These are phyloP conservation scores for Leccinum variicolor DNA, from an alignment of 768 basidiomycete species.

Conservation along the genomic window DNA sequence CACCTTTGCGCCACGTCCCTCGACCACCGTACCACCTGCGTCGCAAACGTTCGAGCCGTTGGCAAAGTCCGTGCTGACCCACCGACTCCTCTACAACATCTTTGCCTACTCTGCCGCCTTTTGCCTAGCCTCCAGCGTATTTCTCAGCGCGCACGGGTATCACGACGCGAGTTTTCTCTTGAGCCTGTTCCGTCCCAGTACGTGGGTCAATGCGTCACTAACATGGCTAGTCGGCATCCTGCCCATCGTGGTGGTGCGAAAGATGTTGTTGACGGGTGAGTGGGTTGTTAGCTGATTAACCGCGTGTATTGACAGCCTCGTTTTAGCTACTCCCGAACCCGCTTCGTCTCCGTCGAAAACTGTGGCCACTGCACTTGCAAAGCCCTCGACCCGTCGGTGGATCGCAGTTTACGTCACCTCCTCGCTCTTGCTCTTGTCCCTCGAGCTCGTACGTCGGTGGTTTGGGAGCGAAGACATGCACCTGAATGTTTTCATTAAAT, in stretches of 20 bases:
- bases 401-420: constrained; percentile 47
- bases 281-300: constrained; percentile 1
- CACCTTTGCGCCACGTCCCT: constrained; percentile 37
- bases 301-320: not conserved
- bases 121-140: constrained; percentile 41
- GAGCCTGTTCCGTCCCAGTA: constrained; percentile 41
- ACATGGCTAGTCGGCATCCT: constrained; percentile 53
- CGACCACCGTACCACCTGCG: constrained; percentile 56
- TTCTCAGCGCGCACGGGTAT: constrained; percentile 26
- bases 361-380: constrained; percentile 44
- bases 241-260: constrained; percentile 56
- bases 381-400: constrained; percentile 44
- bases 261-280: constrained; percentile 59
- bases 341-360: constrained; percentile 52
- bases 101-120: constrained; percentile 49
- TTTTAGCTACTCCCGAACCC: constrained; percentile 43
- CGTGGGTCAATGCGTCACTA: constrained; percentile 38
- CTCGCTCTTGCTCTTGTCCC: constrained; percentile 37
- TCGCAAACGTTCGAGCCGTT: constrained; percentile 62
- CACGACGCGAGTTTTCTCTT: constrained; percentile 26
- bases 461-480: constrained; percentile 35
- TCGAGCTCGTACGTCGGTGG: constrained; percentile 41
- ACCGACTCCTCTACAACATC: constrained; percentile 54
- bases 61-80: constrained; percentile 57
- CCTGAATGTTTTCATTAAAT: constrained; percentile 61